Conservation (phyloP, 495 filamentous ascomycete genomes). For the Podospora conica region DNA sequence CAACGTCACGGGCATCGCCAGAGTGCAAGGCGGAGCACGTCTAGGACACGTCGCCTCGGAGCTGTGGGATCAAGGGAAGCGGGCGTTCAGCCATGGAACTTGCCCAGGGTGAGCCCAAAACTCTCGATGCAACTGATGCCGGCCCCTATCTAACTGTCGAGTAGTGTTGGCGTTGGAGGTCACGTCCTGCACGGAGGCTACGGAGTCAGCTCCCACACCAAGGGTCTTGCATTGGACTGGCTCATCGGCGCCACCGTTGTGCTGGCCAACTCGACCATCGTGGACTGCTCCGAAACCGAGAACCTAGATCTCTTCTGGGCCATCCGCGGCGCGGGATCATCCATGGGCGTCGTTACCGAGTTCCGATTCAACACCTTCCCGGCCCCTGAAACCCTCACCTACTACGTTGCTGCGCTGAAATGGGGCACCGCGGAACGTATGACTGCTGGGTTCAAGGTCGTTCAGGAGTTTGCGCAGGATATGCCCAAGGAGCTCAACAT, state of each 20-base stretch:
- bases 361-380: constrained; percentile 42
- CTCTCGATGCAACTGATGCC: background rate
- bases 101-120: constrained; percentile 35
- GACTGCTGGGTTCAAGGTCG: constrained; percentile 25
- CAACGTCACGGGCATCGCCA: constrained; percentile 33
- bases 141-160: constrained; percentile 2
- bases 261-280: constrained; percentile 37
- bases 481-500: constrained; percentile 43
- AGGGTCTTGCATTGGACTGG: constrained; percentile 41
- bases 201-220: constrained; percentile 40
- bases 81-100: constrained; percentile 41
- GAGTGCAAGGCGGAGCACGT: constrained; percentile 34
- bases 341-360: constrained; percentile 38
- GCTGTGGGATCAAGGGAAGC: constrained; percentile 38
- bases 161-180: constrained; percentile 39
- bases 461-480: constrained; percentile 36
- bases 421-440: constrained; percentile 24
- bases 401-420: constrained; percentile 33
- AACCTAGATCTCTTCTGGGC: constrained; percentile 45
- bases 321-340: constrained; percentile 38
- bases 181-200: constrained; percentile 42
- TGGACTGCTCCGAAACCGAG: constrained; percentile 35
- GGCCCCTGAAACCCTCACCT: constrained; percentile 34
- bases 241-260: constrained; percentile 38
- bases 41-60: constrained; percentile 39